These are phyloP conservation scores for Candida silvicultrix DNA, from an alignment of 805 yeast genomes.

Conservation along the genomic window DNA sequence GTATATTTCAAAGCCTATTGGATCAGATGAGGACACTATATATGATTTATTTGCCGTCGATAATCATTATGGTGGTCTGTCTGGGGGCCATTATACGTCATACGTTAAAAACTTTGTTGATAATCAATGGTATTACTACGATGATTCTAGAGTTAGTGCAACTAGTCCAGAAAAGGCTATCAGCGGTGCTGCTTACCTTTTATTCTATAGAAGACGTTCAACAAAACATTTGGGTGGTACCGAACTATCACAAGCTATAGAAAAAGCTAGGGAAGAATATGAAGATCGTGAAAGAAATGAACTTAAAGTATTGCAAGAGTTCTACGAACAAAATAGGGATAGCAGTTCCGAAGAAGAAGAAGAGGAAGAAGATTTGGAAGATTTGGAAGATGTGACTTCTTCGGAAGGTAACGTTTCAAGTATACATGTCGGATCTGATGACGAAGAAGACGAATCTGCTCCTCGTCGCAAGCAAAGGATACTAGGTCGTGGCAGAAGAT, in stretches of 20 bases:
- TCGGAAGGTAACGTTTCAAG: slow-evolving; percentile 15
- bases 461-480: slow-evolving; percentile 21
- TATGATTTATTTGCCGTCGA: slow-evolving; percentile 92
- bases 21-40: slow-evolving; percentile 28
- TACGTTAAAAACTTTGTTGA: slow-evolving; percentile 76
- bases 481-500: slow-evolving; percentile 12
- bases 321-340: slow-evolving; percentile 23
- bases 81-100: slow-evolving; percentile 97
- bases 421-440: slow-evolving; percentile 19
- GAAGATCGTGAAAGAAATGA: slow-evolving; percentile 19
- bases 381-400: slow-evolving; percentile 8
- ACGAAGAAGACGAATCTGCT: slow-evolving; percentile 13
- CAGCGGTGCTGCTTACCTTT: slow-evolving; percentile 76
- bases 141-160: slow-evolving; percentile 71
- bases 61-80: slow-evolving; percentile 92
- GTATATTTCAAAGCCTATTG: slow-evolving; percentile 37
- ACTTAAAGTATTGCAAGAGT: slow-evolving; percentile 15
- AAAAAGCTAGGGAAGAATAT: slow-evolving; percentile 32
- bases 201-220: slow-evolving; percentile 66
- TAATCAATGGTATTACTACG: slow-evolving; percentile 80
- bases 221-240: slow-evolving; percentile 40
- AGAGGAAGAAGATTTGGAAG: slow-evolving; percentile 4
- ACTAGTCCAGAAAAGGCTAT: slow-evolving; percentile 56
- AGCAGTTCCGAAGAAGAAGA: slow-evolving; percentile 13
- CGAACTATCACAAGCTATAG: slow-evolving; percentile 33